A percentile compares a stretch with the other conserved stretches of the same genome.
phyloP scores from a whole-genome alignment of 177 flowering plant genomes.

The Vitis hybrid region DNA sequence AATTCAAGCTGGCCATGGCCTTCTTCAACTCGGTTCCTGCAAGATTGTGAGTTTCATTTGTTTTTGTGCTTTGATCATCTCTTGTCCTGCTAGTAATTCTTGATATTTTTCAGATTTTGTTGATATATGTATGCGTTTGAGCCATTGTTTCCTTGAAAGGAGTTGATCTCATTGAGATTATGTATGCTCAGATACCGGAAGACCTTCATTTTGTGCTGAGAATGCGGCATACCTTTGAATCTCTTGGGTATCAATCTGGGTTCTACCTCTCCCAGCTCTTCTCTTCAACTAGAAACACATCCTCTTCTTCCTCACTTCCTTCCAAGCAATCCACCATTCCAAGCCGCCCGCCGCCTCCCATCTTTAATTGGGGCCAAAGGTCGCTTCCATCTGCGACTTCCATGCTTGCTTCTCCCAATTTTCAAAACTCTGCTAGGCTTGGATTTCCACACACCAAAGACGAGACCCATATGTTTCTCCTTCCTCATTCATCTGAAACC shows the following conservation, averaged over 20 bases:
- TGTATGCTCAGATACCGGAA: constrained; percentile 75
- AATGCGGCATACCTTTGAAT: constrained; percentile 98
- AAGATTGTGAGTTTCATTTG: constrained; percentile 73
- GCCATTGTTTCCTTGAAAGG: neutral
- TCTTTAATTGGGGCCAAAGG: constrained; percentile 88
- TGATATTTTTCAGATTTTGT: neutral
- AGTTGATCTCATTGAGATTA: constrained; percentile 12
- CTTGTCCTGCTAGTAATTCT: constrained; percentile 3
- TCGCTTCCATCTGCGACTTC: constrained; percentile 50
- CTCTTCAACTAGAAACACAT: constrained; percentile 60
- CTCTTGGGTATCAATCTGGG: constrained; percentile 94
- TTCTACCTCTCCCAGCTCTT: constrained; percentile 95
- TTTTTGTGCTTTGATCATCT: neutral
- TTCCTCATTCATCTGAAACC: constrained; percentile 61
- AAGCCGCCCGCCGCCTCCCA: constrained; percentile 59
- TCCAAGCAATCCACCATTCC: constrained; percentile 54
- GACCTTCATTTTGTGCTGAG: constrained; percentile 96
- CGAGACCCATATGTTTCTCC: constrained; percentile 71
- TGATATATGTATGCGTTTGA: neutral
- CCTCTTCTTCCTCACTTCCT: constrained; percentile 52
- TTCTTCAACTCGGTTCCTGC: constrained; percentile 95
- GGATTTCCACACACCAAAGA: constrained; percentile 64
- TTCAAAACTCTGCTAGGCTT: constrained; percentile 49
- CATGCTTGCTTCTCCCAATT: constrained; percentile 50
- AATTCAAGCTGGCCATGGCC: constrained; percentile 99